Evolutionary conservation across 768 basidiomycete species (phyloP).

Genomic region (Cystobasidium ongulense): DNA sequence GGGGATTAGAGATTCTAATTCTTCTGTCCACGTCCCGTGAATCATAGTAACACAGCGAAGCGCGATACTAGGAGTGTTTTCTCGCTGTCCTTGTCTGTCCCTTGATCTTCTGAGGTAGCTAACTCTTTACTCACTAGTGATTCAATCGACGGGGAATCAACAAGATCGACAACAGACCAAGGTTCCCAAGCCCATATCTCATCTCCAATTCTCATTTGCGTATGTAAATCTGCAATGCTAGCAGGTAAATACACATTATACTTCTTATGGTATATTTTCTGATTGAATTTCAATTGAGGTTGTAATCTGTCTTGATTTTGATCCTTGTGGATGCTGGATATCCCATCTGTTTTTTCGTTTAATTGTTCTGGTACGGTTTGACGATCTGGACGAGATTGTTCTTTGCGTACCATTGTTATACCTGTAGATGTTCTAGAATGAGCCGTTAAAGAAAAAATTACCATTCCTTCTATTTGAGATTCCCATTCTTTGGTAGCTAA

Average conservation of each 20-base stretch:
- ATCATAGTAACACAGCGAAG: neutral
- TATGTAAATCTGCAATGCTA: slow-evolving; percentile 14
- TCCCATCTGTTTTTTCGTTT: no score
- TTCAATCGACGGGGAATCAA: neutral
- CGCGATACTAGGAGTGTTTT: slow-evolving; percentile 2
- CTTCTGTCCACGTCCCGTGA: neutral
- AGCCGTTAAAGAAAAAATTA: slow-evolving; percentile 6
- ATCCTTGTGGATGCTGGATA: no score
- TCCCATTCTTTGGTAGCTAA: neutral
- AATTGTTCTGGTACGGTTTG: neutral
- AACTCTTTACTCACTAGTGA: neutral
- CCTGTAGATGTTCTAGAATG: slow-evolving; percentile 4
- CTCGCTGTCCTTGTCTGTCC: neutral
- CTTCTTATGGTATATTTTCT: neutral
- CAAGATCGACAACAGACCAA: neutral
- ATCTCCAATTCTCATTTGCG: neutral
- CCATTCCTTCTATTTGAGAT: slow-evolving; percentile 18
- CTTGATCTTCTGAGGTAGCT: neutral
- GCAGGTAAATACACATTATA: neutral
- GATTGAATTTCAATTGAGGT: neutral
- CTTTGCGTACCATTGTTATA: neutral
- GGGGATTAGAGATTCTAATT: no score
- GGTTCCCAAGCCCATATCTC: slow-evolving; percentile 22
- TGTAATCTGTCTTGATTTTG: neutral
- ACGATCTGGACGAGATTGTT: neutral